Evolutionary conservation across 2,329 filamentous ascomycete species (phyloP).

Genomic region (Thyridium curvatum): DNA sequence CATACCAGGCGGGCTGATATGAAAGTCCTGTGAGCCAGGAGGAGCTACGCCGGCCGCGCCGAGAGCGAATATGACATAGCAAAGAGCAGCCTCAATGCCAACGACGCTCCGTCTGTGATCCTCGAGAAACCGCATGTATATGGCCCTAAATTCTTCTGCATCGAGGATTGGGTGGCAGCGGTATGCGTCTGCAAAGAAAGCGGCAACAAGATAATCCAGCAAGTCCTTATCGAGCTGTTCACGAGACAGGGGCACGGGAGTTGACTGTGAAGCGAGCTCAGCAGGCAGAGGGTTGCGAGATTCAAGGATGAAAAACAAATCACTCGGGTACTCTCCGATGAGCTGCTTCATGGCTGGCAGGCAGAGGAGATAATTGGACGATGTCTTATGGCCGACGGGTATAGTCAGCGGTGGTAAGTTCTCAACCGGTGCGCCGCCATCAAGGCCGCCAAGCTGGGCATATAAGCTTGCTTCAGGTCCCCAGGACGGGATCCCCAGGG

Average conservation of each 20-base stretch:
- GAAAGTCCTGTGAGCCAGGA: conserved; percentile 8
- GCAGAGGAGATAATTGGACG: conserved; percentile 18
- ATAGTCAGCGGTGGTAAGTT: conserved; percentile 17
- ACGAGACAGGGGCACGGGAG: background rate
- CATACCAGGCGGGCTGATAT: conserved; percentile 18
- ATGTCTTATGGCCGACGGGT: conserved; percentile 20
- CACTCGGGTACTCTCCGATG: conserved; percentile 19
- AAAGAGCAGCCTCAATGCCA: conserved; percentile 19
- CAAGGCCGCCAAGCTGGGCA: conserved; percentile 3
- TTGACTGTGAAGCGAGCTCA: conserved; percentile 11
- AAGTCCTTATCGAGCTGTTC: conserved; percentile 7
- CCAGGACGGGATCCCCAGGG: background rate
- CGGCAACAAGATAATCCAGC: conserved; percentile 14
- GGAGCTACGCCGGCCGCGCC: conserved; percentile 15
- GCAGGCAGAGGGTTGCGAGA: conserved; percentile 15
- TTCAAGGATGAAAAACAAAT: conserved; percentile 20
- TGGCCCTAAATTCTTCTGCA: conserved; percentile 13
- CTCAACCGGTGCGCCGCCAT: conserved; percentile 1
- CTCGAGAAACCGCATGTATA: conserved; percentile 15
- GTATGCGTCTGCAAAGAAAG: conserved; percentile 18
- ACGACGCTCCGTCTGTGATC: conserved; percentile 8
- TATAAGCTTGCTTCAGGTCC: background rate
- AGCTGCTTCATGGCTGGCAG: conserved; percentile 18
- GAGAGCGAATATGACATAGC: conserved; percentile 21
- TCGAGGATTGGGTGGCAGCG: conserved; percentile 20